Evolutionary conservation across 2,329 filamentous ascomycete genomes (phyloP).

Genomic region (Botryotinia narcissicola): DNA sequence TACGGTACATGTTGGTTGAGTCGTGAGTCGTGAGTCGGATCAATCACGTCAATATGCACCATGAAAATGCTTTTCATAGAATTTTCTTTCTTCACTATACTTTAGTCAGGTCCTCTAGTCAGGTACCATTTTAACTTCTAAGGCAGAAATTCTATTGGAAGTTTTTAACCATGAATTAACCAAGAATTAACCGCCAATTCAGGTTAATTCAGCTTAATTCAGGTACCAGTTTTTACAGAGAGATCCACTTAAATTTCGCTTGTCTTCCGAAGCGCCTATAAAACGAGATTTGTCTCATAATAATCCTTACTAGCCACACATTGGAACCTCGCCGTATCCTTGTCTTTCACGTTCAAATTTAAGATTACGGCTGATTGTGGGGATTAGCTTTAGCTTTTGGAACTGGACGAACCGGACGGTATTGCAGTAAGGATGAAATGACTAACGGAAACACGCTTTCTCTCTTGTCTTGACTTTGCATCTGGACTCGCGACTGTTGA

Average conservation of each 20-base stretch:
- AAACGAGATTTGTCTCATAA: not conserved
- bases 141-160: not conserved
- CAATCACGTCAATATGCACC: not conserved
- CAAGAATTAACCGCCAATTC: not conserved
- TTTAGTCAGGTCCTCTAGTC: constrained; percentile 3
- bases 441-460: not conserved
- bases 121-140: not conserved
- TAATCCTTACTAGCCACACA: not conserved
- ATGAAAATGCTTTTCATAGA: not conserved
- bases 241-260: not conserved
- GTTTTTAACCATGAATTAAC: not conserved
- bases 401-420: not conserved
- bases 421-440: not conserved
- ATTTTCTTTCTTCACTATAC: not conserved
- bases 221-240: not conserved
- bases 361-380: constrained; percentile 14
- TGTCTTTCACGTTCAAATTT: constrained; percentile 1
- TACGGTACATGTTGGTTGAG: not conserved
- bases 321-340: not conserved
- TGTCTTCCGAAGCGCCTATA: constrained; percentile 1
- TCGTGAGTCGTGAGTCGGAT: not conserved
- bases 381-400: not conserved
- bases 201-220: not conserved
- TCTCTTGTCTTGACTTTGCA: not conserved
- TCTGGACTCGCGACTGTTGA: not conserved